Base-by-base conservation (phyloP, 306 rosid species). In the Mucuna pruriens region DNA sequence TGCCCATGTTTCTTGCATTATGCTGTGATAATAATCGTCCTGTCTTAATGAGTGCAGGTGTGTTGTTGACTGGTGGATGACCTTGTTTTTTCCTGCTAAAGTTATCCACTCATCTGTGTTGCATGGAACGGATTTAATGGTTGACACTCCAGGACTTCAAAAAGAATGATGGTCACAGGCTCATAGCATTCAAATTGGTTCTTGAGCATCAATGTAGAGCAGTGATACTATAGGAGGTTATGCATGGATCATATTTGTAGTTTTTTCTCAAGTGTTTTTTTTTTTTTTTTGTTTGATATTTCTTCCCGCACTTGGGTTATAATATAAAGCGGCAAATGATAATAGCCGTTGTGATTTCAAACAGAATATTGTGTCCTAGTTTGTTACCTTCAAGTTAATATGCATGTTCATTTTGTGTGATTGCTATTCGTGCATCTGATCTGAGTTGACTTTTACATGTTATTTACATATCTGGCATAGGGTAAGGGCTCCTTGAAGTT, bases 31-130 rank as follows among this genome's bases (percentile, higher is more conserved):
- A 44, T 72, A 63, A 23, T 36, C 57, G 55, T 67, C 7, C 62
- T 34, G 58, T 83, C n/a, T 63, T 69, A 44, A 58, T 51, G 39
- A 22, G 17, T 25, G 78, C 78, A 76, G 83, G 72, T 38, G 72
- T 38, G 33, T 25, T 39, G 34, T 49, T 54, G 57, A 75, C 13
- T 12, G 64, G 17, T 46, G 62, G 49, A 70, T 52, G 39, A 4
- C 42, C 19, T 81, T 74, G 52, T 49, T 48, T 11, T 75, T 7
- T 26, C 7, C 3, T 36, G 62, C 13, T 19, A 48, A 20, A 64
- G 67, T 44, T 10, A 61, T 70, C 51, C 34, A 45, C 48, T 60
- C 74, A 63, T 62, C 31, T 29, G n/a, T 39, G 33, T 17, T 13
- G 46, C 42, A 23, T 44, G 51, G 52, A 67, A n/a, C 9, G 23